These are phyloP conservation scores for Diaporthe citriasiana DNA, from an alignment of 2,329 filamentous ascomycete species.

Conservation along the genomic window DNA sequence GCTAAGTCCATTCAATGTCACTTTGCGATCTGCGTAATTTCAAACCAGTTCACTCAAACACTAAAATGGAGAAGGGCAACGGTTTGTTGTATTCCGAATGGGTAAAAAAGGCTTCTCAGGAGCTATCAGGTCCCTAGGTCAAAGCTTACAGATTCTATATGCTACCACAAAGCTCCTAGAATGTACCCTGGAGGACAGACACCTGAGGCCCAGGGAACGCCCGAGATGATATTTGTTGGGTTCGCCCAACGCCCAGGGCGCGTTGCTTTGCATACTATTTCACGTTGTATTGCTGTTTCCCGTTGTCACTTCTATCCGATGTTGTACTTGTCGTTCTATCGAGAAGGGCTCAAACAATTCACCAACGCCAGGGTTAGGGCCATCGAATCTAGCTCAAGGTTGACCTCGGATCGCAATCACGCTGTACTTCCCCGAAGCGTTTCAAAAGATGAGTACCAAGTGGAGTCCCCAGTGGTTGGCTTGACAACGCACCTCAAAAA, in stretches of 20 bases:
- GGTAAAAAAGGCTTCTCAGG: accelerated
- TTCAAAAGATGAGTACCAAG: no score
- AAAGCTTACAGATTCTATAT: no score
- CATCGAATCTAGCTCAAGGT: background rate
- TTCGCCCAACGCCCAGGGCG: conserved; percentile 3
- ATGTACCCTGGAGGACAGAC: no score
- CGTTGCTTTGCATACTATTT: background rate
- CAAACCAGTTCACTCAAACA: background rate
- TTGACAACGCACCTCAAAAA: background rate
- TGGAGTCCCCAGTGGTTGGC: no score
- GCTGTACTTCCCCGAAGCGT: no score
- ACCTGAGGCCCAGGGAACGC: background rate
- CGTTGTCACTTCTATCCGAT: no score
- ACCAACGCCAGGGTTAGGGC: background rate
- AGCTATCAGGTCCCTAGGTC: background rate
- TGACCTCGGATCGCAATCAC: no score
- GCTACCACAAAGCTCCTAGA: no score
- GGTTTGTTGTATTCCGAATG: background rate
- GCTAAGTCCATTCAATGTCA: background rate
- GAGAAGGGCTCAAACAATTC: background rate
- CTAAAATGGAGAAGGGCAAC: background rate
- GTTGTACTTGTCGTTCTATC: no score
- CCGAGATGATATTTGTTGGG: conserved; percentile 5
- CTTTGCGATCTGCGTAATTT: background rate
- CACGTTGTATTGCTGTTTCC: background rate